Evolutionary conservation across 129 eudicot species (phyloP), one percentile per base, ranked within the genome.

Genomic region (Heracleum sosnowskyi): DNA sequence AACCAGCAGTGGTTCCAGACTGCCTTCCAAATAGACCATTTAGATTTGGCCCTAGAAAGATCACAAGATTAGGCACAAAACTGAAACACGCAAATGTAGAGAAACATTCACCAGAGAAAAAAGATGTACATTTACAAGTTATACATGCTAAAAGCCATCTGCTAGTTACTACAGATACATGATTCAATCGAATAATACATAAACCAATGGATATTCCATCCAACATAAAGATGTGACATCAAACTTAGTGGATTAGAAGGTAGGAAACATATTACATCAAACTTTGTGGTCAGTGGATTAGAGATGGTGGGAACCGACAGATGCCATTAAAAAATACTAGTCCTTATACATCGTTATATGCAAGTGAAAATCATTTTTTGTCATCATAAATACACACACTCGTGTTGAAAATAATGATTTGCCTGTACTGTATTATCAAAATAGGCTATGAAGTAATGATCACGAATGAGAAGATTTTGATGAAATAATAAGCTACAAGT

Each of bases 21-120:
- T 91, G 97, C 80, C 97, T 91, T 62, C 97, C 95, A 35, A 93
- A 91, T 46, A 89, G 96, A 24, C 98, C 97, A 83, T 88, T 91
- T 88, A 91, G 83, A 79, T 93, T 93, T 24, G 98, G 97, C 78
- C 98, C 93, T 93, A 79, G 49, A 82, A 66, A 44, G 35, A 36
- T 78, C 79, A 73, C 60, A 46, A 17, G 26, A n/a, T 4, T 40
- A 18, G 24, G 28, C 66, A 57, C 31, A 10, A 51, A 73, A 82
- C 53, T n/a, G 35, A 26, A 11, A 63, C 7, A 63, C 4, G 36
- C 17, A 28, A 28, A 26, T 28, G 36, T 63, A 16, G 20, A n/a
- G 11, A 28, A 63, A 63, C 69, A 63, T 63, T 22, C 11, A 22
- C 63, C 12, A 24, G n/a, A 1, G 63, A 4, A 7, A 53, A 53